Conservation (phyloP, 2,329 filamentous ascomycete species). For the Venturia asperata region DNA sequence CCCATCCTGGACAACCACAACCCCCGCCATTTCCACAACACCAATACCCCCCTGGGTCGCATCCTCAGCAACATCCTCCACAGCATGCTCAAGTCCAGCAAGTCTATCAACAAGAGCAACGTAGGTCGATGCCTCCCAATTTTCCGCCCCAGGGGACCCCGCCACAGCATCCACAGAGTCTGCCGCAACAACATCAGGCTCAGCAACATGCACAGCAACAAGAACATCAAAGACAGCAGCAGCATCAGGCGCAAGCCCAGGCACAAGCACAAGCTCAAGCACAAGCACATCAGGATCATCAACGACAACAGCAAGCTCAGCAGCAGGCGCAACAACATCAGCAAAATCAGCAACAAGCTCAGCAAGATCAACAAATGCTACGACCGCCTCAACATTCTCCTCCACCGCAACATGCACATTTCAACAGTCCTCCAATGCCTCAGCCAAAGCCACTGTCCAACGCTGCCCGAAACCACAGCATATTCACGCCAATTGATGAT, state of each 20-base stretch:
- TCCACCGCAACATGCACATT: slow-evolving; percentile 44
- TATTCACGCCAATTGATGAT: slow-evolving; percentile 96
- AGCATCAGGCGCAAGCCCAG: slow-evolving; percentile 30
- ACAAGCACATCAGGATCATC: slow-evolving; percentile 18
- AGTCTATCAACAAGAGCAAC: slow-evolving; percentile 35
- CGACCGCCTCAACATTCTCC: slow-evolving; percentile 38
- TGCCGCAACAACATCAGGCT: slow-evolving; percentile 35
- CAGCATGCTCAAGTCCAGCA: slow-evolving; percentile 54
- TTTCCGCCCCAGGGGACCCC: slow-evolving; percentile 23
- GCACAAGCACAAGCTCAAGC: slow-evolving; percentile 42
- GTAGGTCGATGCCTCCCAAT: slow-evolving; percentile 10
- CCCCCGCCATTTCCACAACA: slow-evolving; percentile 36
- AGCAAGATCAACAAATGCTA: slow-evolving; percentile 36
- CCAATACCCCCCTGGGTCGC: slow-evolving; percentile 28
- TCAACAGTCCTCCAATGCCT: slow-evolving; percentile 47
- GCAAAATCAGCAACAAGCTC: slow-evolving; percentile 28
- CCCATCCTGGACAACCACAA: slow-evolving; percentile 30
- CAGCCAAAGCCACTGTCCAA: slow-evolving; percentile 58
- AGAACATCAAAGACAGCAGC: slow-evolving; percentile 65
- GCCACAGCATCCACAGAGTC: slow-evolving; percentile 36
- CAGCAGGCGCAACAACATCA: slow-evolving; percentile 33
- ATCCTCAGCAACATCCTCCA: slow-evolving; percentile 25
- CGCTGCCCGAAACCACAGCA: slow-evolving; percentile 69
- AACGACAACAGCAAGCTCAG: slow-evolving; percentile 46
- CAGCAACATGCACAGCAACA: slow-evolving; percentile 67